Percentiles rank a stretch among this genome's conserved stretches.
phyloP scores from a whole-genome alignment of 1,284 basidiomycete genomes.

The Trametes pubescens region DNA sequence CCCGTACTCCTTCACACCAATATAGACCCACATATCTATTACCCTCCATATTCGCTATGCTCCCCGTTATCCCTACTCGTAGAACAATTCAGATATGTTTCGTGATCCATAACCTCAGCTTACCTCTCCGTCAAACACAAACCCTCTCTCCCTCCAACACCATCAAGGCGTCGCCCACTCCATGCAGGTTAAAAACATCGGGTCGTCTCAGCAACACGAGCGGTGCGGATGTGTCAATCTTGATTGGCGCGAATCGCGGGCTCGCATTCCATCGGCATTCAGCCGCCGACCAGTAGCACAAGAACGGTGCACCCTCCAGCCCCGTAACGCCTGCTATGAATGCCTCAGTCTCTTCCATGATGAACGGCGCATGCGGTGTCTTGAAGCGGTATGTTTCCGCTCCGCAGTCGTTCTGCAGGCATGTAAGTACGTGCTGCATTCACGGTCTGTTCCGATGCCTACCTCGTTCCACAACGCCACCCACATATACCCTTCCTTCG shows the following conservation, averaged over 20 bases:
- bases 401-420: not conserved
- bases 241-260: not conserved
- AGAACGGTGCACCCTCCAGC: not conserved
- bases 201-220: not conserved
- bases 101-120: too few species aligned
- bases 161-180: not conserved
- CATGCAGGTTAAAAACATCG: not conserved
- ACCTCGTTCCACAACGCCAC: not conserved
- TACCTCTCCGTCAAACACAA: too few species aligned
- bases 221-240: not conserved
- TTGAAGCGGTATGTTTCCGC: not conserved
- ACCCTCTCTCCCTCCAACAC: not conserved
- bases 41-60: too few species aligned
- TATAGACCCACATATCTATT: too few species aligned
- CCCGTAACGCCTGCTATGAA: not conserved
- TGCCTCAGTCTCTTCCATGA: not conserved
- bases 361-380: not conserved
- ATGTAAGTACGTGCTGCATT: too few species aligned
- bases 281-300: not conserved
- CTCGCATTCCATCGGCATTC: not conserved
- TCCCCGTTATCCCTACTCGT: too few species aligned
- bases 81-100: too few species aligned
- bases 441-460: not conserved
- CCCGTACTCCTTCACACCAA: too few species aligned
- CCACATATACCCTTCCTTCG: not conserved